Evolutionary conservation across 129 eudicot genomes (phyloP), one percentile per base, ranked within the genome.

Genomic region (Oenanthe sinensis): DNA sequence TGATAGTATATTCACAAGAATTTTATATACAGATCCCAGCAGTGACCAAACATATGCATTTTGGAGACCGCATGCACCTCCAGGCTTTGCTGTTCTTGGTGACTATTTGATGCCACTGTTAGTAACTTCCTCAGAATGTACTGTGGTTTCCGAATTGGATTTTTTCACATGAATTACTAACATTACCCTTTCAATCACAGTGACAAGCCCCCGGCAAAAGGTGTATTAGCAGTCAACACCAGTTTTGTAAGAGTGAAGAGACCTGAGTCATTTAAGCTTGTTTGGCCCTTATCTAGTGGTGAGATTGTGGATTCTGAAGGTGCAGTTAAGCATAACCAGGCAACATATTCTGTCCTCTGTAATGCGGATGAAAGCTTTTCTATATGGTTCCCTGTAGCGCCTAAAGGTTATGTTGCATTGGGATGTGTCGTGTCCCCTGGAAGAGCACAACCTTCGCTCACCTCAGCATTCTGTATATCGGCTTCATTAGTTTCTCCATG

Each of bases 1-100:
- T 76, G 39, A 45, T 55, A 14, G 36, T 65, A 65, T 33, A 60
- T 47, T 46, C 33, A 30, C 60, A 17, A 74, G 9, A 44, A 42
- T 19, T 37, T 75, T 65, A 39, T 48, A 76, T 81, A 72, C 86
- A 92, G 99, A 79, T 81, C 87, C 93, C 71, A 72, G 48, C 63
- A 84, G 62, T 83, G 91, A 85, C 78, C 97, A 96, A 79, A 84
- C 87, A 71, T 90, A 84, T 78, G 91, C 95, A 79, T 96, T 96
- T 78, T 96, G 99, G 99, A 90, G 99, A 83, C 95, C 99, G 46
- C 97, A 86, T 77, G 96, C 97, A 33, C 99, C 99, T 69, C 92
- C 97, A 77, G 99, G 99, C 76, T 96, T 88, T 87, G 99, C 91
- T 81, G 86, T 89, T 75, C 97, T 96, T 22, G 99, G 97, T 30